phyloP scores from a whole-genome alignment of 495 filamentous ascomycete genomes.

The Jackrogersella multiformis region DNA sequence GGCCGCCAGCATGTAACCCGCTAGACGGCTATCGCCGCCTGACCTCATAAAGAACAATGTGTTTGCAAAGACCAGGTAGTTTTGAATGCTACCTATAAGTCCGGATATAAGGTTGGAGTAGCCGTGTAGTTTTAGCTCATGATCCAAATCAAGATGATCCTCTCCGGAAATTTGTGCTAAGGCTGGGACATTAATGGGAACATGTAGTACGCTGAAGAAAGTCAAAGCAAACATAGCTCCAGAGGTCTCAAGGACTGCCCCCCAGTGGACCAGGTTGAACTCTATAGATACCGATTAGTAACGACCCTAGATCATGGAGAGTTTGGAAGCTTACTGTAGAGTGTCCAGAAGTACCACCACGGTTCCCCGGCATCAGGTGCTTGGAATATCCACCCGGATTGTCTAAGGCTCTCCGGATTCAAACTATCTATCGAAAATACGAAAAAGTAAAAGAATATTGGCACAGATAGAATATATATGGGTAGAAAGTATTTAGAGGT shows the following conservation, averaged over 20 bases:
- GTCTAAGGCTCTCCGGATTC: constrained; percentile 68
- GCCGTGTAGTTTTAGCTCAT: constrained; percentile 92
- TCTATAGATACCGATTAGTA: constrained; percentile 59
- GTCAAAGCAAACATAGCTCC: constrained; percentile 97
- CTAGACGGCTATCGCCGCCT: constrained; percentile 85
- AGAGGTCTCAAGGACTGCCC: constrained; percentile 78
- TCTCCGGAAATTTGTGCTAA: constrained; percentile 87
- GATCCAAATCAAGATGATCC: constrained; percentile 88
- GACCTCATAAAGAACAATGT: constrained; percentile 93
- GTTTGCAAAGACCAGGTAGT: constrained; percentile 97
- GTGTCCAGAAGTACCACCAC: constrained; percentile 96
- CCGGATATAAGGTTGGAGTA: constrained; percentile 93
- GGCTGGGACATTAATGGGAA: constrained; percentile 96
- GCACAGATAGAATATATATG: constrained; percentile 84
- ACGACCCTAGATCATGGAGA: background rate
- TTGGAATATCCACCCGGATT: constrained; percentile 88
- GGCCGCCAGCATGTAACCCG: constrained; percentile 83
- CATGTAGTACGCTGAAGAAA: constrained; percentile 96
- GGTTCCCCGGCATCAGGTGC: constrained; percentile 83
- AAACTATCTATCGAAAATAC: constrained; percentile 71
- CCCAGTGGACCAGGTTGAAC: constrained; percentile 79
- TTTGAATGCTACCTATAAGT: constrained; percentile 87
- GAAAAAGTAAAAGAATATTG: constrained; percentile 82
- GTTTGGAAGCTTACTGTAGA: constrained; percentile 73
- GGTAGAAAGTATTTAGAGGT: constrained; percentile 85